Evolutionary conservation across 2,329 filamentous ascomycete genomes (phyloP), one percentile per base, ranked within the genome.

Genomic region (Alternaria longipes): DNA sequence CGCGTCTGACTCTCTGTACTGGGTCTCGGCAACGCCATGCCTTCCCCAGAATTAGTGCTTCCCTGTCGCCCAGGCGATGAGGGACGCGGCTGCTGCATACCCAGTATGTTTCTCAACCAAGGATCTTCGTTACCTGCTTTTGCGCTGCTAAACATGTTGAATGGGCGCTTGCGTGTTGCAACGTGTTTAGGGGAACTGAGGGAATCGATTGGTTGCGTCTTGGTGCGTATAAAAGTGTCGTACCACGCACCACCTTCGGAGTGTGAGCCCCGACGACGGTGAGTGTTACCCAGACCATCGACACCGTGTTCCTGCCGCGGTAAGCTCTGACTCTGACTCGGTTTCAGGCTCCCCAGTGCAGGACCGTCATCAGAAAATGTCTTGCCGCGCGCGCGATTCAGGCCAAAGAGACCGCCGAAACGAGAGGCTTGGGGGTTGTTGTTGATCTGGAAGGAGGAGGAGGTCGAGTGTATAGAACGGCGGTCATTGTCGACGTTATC

Each of bases 261-360:
- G 79, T 79, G 64, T 73, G 81, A 72, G 85, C 90, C 68, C 86
- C 91, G 62, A 24, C 87, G 82, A 56, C 83, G 32, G 14, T 16
- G 81, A 56, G 83, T 81, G 24, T 79, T 78, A 9, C 81, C 82
- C 44, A 81, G 81, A 4, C 83, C 79, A 65, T 87, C 85, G 41
- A 83, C 74, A 6, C 65, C 77, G 49, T 76, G 76, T 28, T 84
- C 83, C 42, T 88, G 84, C 36, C 86, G 81, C 6, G 92, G 92
- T 66, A 95, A 88, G 0, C 92, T 94, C 72, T 92, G 91, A 70
- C 91, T 93, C 74, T 94, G 91, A 0, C 87, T 85, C 30, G 86
- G 80, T 72, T 91, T 92, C 14, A 94, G 81, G 20, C 86, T 88
- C 1, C 92, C 92, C 8, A 93, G 78, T 1, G 86, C 82, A 6